These are phyloP conservation scores for Oryza meyeriana DNA, from an alignment of 176 grass and related monocot genomes.

Conservation along the genomic window DNA sequence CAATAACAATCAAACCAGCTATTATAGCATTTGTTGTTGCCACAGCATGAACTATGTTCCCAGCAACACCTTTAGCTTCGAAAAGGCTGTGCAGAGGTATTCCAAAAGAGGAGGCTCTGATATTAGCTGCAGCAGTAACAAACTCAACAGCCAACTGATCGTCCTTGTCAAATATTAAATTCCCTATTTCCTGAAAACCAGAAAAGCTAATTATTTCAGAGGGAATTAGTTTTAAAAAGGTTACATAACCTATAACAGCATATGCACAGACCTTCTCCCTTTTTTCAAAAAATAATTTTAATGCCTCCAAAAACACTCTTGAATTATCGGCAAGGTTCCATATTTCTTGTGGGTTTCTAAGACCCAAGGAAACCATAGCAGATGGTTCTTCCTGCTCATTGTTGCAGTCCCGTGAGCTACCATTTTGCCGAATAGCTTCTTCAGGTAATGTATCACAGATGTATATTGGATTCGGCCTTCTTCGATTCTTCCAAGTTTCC, in stretches of 20 bases:
- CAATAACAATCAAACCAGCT: constrained; percentile 94
- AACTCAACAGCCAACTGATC: constrained; percentile 95
- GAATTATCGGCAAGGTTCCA: constrained; percentile 90
- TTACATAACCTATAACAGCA: background rate
- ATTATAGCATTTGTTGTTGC: constrained; percentile 98
- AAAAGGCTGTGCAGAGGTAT: constrained; percentile 93
- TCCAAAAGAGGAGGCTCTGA: constrained; percentile 92
- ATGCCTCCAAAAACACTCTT: constrained; percentile 82
- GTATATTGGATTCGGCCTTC: constrained; percentile 65
- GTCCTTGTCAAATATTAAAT: constrained; percentile 93
- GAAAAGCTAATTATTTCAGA: constrained; percentile 1
- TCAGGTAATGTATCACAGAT: constrained; percentile 55
- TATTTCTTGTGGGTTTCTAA: constrained; percentile 89
- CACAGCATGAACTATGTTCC: constrained; percentile 99
- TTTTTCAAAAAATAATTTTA: constrained; percentile 83
- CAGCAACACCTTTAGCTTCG: constrained; percentile 98
- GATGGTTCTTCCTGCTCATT: constrained; percentile 44
- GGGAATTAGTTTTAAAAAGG: background rate
- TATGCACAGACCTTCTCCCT: constrained; percentile 59
- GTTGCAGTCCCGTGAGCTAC: constrained; percentile 24
- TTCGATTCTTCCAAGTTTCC: constrained; percentile 95
- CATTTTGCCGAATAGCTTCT: constrained; percentile 53
- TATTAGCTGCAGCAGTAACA: constrained; percentile 95
- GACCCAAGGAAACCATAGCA: constrained; percentile 68
- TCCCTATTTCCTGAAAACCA: constrained; percentile 76